These are phyloP conservation scores for Rosa persica DNA, from an alignment of 306 rosid genomes.

Conservation along the genomic window DNA sequence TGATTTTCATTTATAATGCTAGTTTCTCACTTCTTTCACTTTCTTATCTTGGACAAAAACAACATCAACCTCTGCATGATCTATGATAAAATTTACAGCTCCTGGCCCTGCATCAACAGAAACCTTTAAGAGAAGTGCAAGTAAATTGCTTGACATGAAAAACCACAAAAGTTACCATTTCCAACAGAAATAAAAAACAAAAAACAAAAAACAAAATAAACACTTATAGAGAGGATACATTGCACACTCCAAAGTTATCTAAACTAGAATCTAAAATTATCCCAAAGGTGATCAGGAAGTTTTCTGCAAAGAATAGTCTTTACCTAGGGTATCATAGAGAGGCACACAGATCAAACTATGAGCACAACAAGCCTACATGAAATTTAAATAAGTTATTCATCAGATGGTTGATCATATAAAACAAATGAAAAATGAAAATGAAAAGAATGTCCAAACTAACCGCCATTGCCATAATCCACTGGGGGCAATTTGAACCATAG, in stretches of 20 bases:
- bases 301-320: background rate
- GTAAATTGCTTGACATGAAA: background rate
- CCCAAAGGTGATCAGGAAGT: background rate
- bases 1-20: background rate
- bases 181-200: background rate
- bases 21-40: constrained; percentile 58
- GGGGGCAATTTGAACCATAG: constrained; percentile 82
- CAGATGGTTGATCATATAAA: constrained; percentile 4
- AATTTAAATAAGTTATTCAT: constrained; percentile 17
- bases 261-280: background rate
- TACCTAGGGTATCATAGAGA: constrained; percentile 92
- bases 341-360: constrained; percentile 83
- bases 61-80: constrained; percentile 62
- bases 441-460: constrained; percentile 32
- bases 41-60: constrained; percentile 45
- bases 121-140: background rate
- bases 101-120: constrained; percentile 50
- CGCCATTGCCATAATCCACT: constrained; percentile 89
- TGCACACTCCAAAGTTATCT: background rate
- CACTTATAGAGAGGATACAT: background rate
- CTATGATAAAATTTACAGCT: constrained; percentile 59
- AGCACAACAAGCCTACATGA: constrained; percentile 70
- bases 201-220: no score
- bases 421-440: background rate
- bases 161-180: background rate